A percentile compares a stretch with the other conserved stretches of the same genome.
These are phyloP conservation scores for Cryphonectria carpinicola DNA, from an alignment of 2,329 filamentous ascomycete species.

Conservation along the genomic window DNA sequence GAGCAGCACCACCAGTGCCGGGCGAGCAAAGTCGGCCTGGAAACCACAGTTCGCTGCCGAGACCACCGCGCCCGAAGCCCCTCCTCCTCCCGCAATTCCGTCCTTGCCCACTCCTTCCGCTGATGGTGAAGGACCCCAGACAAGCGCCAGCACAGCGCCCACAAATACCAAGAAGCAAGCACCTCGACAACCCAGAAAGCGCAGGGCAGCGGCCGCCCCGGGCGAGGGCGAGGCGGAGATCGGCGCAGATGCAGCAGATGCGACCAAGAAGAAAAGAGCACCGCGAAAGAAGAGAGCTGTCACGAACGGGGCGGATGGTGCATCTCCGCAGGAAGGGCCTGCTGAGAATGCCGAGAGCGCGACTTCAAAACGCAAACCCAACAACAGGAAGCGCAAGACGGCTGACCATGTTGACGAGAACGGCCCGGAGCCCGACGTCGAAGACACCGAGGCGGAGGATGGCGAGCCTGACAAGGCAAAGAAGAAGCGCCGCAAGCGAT, in stretches of 20 bases:
- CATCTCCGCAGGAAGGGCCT: conserved; percentile 24
- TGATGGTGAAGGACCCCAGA: conserved; percentile 19
- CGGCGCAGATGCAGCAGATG: conserved; percentile 16
- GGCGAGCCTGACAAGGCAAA: conserved; percentile 32
- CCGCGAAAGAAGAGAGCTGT: conserved; percentile 30
- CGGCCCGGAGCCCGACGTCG: conserved; percentile 25
- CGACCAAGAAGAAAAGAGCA: conserved; percentile 32
- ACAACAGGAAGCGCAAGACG: conserved; percentile 25
- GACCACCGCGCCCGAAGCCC: conserved; percentile 12
- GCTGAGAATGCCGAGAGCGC: conserved; percentile 30
- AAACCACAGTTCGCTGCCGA: conserved; percentile 19
- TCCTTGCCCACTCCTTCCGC: conserved; percentile 2
- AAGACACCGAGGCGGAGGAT: conserved; percentile 12
- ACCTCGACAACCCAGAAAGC: conserved; percentile 31
- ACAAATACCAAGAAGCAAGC: conserved; percentile 21
- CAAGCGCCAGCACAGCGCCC: neutral
- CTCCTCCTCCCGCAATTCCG: conserved; percentile 5
- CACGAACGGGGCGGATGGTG: conserved; percentile 20
- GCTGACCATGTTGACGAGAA: conserved; percentile 2
- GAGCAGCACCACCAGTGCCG: conserved; percentile 1
- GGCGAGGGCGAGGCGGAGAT: conserved; percentile 28
- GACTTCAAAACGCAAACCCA: conserved; percentile 29
- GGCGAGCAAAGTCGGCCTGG: conserved; percentile 13
- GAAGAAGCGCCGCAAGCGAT: conserved; percentile 44
- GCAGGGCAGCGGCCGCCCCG: conserved; percentile 26